A percentile compares a stretch with the other conserved stretches of the same genome.
Evolutionary conservation across 306 rosid genomes (phyloP).

Genomic region (Fragaria nilgerrensis): DNA sequence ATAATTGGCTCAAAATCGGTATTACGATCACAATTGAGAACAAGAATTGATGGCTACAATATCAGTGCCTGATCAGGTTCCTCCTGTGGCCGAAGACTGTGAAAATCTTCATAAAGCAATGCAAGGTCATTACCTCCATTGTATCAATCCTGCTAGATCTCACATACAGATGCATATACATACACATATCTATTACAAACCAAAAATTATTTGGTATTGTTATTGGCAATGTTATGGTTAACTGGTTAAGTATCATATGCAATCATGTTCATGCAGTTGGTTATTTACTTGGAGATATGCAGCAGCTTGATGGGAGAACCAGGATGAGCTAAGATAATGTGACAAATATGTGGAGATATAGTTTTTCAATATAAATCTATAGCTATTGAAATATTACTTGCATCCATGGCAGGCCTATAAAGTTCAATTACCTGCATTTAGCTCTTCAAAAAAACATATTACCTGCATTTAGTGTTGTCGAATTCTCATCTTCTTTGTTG

Average conservation of each 20-base stretch:
- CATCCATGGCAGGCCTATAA: neutral
- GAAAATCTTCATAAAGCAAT: constrained; percentile 32
- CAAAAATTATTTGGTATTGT: neutral
- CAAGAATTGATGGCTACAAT: constrained; percentile 29
- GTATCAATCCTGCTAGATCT: neutral
- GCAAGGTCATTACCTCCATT: constrained; percentile 19
- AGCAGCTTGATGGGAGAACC: neutral
- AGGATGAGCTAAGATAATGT: neutral
- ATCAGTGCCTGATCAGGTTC: constrained; percentile 28
- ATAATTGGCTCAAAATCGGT: neutral
- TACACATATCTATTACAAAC: neutral
- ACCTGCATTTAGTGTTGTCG: too few species aligned
- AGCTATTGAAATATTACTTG: neutral
- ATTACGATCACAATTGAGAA: neutral
- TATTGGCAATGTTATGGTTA: neutral
- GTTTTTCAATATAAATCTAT: neutral
- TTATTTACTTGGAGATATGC: neutral
- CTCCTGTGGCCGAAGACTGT: constrained; percentile 30
- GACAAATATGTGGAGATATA: neutral
- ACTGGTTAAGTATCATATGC: neutral
- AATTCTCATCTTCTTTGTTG: neutral
- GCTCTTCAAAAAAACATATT: too few species aligned
- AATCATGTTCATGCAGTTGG: neutral
- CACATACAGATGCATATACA: neutral
- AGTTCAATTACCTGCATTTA: neutral